Percentiles rank a stretch among this genome's conserved stretches.
phyloP scores from a whole-genome alignment of 768 basidiomycete species.

The Lactifluus volemus region DNA sequence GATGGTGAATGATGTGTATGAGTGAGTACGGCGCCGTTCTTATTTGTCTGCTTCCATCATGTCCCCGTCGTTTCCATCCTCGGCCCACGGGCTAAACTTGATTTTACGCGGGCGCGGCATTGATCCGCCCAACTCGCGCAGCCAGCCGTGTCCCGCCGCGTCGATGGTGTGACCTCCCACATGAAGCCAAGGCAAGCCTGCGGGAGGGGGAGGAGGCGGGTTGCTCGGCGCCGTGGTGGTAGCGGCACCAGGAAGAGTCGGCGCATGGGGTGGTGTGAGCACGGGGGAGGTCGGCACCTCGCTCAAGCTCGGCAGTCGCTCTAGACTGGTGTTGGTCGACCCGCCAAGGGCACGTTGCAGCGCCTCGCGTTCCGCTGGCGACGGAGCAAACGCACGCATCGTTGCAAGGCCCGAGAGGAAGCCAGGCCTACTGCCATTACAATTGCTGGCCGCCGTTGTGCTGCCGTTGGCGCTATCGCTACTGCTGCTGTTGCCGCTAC shows the following conservation, averaged over 20 bases:
- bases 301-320: slow-evolving; percentile 69
- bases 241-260: not conserved
- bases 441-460: not conserved
- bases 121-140: slow-evolving; percentile 34
- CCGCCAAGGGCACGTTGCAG: slow-evolving; percentile 72
- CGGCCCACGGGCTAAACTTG: slow-evolving; percentile 79
- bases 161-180: slow-evolving; percentile 8
- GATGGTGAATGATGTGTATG: not conserved
- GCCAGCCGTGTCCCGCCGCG: slow-evolving; percentile 48
- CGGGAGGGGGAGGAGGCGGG: not conserved
- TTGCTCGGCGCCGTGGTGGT: not conserved
- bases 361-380: slow-evolving; percentile 79
- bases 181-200: slow-evolving; percentile 19
- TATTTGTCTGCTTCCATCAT: slow-evolving; percentile 9
- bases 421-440: not conserved
- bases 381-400: slow-evolving; percentile 80
- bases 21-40: not conserved
- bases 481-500: not conserved
- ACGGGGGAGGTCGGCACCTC: slow-evolving; percentile 67
- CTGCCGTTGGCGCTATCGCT: not conserved
- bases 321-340: slow-evolving; percentile 65
- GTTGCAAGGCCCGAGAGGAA: slow-evolving; percentile 35
- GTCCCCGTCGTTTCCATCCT: slow-evolving; percentile 39
- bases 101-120: slow-evolving; percentile 56
- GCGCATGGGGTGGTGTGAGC: slow-evolving; percentile 33